These are phyloP conservation scores for Suillus tomentosus DNA, from an alignment of 768 basidiomycete genomes.

Conservation along the genomic window DNA sequence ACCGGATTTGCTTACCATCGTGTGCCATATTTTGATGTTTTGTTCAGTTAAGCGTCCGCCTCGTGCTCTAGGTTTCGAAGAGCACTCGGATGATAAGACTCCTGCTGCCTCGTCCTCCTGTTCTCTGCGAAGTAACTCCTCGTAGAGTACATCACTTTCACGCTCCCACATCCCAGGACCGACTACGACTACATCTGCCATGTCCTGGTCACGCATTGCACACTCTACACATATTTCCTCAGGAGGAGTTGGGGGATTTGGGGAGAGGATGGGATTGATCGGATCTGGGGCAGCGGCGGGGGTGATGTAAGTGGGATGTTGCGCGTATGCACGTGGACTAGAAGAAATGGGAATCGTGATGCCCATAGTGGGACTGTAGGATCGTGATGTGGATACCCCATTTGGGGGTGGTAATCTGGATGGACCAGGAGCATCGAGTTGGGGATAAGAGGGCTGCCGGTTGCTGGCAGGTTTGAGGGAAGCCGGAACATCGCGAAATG, in stretches of 20 bases:
- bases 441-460: constrained; percentile 49
- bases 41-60: constrained; percentile 75
- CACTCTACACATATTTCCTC: constrained; percentile 96
- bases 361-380: constrained; percentile 43
- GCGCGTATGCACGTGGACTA: constrained; percentile 65
- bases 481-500: constrained; percentile 26
- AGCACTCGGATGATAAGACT: constrained; percentile 49
- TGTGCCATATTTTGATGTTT: constrained; percentile 80
- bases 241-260: constrained; percentile 51
- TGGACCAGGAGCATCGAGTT: constrained; percentile 34
- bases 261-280: constrained; percentile 63
- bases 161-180: constrained; percentile 89
- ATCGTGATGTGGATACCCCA: constrained; percentile 58
- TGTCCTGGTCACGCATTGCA: constrained; percentile 97
- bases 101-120: constrained; percentile 64
- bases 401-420: constrained; percentile 49
- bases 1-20: constrained; percentile 54
- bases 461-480: constrained; percentile 43
- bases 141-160: constrained; percentile 79
- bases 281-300: constrained; percentile 54
- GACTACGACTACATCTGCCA: constrained; percentile 92
- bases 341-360: constrained; percentile 64
- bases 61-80: constrained; percentile 57
- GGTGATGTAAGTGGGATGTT: constrained; percentile 77
- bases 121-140: constrained; percentile 76